Evolutionary conservation across 2,329 filamentous ascomycete genomes (phyloP), one percentile per base, ranked within the genome.

Genomic region (Diplodia scrobiculata): DNA sequence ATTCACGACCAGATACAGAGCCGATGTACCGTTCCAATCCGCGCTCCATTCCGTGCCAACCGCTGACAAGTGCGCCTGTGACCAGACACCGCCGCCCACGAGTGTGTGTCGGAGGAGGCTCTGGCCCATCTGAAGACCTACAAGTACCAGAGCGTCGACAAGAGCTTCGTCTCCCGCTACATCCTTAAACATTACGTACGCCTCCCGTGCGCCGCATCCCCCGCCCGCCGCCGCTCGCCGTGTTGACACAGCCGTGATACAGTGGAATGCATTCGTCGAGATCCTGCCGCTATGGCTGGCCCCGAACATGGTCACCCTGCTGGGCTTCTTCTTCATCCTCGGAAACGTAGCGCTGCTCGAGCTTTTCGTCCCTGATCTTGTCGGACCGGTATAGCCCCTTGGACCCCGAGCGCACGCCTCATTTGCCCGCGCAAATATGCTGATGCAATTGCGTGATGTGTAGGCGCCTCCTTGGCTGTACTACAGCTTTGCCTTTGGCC

Each of bases 221-320:
- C 32, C 54, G 41, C 21, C 34, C 25, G 10, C 34, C 32, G 38
- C 60, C 21, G 63, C 64, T 14, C 29, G 34, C 55, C 55, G 6
- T 47, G 66, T 75, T 76, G 69, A 77, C 71, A 66, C 41, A 29
- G 19, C 50, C 48, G 54, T 21, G 72, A 21, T 48, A 74, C 79
- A 98, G 94, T 99, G 95, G 95, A 98, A 97, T 86, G 91, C 88
- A 70, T 93, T 93, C 72, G 95, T 98, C 72, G 88, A 97, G 76
- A 80, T 97, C 50, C 81, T 99, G 73, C 95, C 95, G 69, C 81
- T 97, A 86, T 99, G 94, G 93, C 86, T 99, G 65, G 95, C 95
- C 32, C 95, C 95, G 38, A 99, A 99, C 76, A 95, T 97, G 88
- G 94, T 99, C 67, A 99, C 95, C 70, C 84, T 99, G 27, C 79